Evolutionary conservation across 371 early-diverging fungal species (phyloP).

Genomic region (Haplosporangium sp.): DNA sequence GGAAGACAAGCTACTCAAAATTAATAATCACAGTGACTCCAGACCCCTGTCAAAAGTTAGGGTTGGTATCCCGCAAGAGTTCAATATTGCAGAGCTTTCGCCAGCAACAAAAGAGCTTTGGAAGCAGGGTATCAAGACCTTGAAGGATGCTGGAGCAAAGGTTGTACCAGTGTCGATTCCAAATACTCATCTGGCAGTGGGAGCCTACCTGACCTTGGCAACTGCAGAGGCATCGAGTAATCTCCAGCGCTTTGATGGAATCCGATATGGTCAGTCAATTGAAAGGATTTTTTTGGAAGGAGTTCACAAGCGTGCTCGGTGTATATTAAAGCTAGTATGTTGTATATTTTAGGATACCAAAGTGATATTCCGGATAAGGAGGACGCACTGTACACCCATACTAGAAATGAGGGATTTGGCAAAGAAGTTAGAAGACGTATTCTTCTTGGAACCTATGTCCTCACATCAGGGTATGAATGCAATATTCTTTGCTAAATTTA

Average conservation of each 20-base stretch:
- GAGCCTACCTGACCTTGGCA: slow-evolving; percentile 91
- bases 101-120: slow-evolving; percentile 66
- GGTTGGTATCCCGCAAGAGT: slow-evolving; percentile 80
- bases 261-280: slow-evolving; percentile 77
- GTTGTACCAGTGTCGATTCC: slow-evolving; percentile 81
- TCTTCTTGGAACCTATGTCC: slow-evolving; percentile 86
- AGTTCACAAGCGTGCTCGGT: background rate
- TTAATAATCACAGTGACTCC: background rate
- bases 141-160: slow-evolving; percentile 74
- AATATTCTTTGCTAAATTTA: background rate
- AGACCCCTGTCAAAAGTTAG: slow-evolving; percentile 64
- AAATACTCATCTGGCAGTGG: slow-evolving; percentile 76
- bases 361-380: slow-evolving; percentile 24
- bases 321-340: background rate
- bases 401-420: slow-evolving; percentile 81
- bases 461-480: slow-evolving; percentile 75
- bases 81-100: slow-evolving; percentile 79
- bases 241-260: slow-evolving; percentile 89
- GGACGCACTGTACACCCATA: slow-evolving; percentile 69
- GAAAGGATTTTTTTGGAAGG: background rate
- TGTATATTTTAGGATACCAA: slow-evolving; percentile 57
- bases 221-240: slow-evolving; percentile 94
- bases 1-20: slow-evolving; percentile 3
- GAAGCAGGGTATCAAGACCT: slow-evolving; percentile 66
- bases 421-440: slow-evolving; percentile 87